These are phyloP conservation scores for Ceratobasidium sp. DNA, from an alignment of 1,284 basidiomycete species.

Conservation along the genomic window DNA sequence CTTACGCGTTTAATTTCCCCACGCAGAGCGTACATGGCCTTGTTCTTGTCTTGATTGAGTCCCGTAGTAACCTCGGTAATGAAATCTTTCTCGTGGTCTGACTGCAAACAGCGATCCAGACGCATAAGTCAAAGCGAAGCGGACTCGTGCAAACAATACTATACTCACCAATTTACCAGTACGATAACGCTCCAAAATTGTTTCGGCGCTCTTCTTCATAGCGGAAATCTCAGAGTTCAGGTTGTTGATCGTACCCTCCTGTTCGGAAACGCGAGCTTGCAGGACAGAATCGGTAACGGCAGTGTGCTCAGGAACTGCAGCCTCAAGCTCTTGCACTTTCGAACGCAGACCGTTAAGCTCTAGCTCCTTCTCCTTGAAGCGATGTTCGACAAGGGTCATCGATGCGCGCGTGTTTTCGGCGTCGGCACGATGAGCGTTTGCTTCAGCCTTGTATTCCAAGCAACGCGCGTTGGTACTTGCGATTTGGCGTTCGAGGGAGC, in stretches of 20 bases:
- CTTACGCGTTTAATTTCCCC: constrained; percentile 39
- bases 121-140: too few species aligned
- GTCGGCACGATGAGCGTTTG: constrained; percentile 9
- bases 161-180: constrained; percentile 23
- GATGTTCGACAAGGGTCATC: background rate
- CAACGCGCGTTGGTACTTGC: constrained; percentile 5
- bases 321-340: constrained; percentile 5
- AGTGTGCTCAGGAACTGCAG: background rate
- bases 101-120: background rate
- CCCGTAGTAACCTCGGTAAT: constrained; percentile 17
- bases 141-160: too few species aligned
- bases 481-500: constrained; percentile 31
- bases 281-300: background rate
- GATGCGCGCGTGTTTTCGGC: constrained; percentile 29
- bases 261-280: background rate
- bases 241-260: background rate
- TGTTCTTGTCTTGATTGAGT: constrained; percentile 33
- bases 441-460: constrained; percentile 13
- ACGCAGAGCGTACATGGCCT: constrained; percentile 7
- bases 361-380: constrained; percentile 33
- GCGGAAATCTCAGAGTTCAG: background rate
- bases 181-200: constrained; percentile 14
- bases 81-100: constrained; percentile 19
- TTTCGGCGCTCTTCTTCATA: background rate
- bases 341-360: constrained; percentile 11